These are phyloP conservation scores for Catunica adiposa DNA, from an alignment of 2,329 filamentous ascomycete species.

Conservation along the genomic window DNA sequence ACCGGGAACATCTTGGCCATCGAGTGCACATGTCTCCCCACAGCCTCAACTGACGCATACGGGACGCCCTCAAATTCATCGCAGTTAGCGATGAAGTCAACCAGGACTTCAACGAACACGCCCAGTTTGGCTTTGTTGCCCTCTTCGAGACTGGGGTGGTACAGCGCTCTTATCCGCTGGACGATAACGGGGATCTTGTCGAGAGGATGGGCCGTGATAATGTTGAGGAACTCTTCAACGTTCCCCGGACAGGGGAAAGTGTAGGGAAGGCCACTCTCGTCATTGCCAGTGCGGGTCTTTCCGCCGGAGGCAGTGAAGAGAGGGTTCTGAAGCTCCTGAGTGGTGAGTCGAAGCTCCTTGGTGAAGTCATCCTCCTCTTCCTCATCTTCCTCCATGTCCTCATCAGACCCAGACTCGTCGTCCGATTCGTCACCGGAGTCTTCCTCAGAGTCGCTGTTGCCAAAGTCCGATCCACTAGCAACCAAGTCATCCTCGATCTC, in stretches of 20 bases:
- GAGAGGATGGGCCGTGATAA: slow-evolving; percentile 43
- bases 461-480: slow-evolving; percentile 59
- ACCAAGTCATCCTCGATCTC: slow-evolving; percentile 77
- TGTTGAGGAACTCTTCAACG: slow-evolving; percentile 55
- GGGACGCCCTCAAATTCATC: slow-evolving; percentile 29
- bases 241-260: slow-evolving; percentile 74
- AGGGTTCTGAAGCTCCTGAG: slow-evolving; percentile 37
- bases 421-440: slow-evolving; percentile 22
- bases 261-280: slow-evolving; percentile 51
- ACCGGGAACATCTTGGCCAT: slow-evolving; percentile 72
- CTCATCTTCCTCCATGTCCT: slow-evolving; percentile 22
- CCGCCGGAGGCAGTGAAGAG: slow-evolving; percentile 33
- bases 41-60: slow-evolving; percentile 55
- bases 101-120: slow-evolving; percentile 47
- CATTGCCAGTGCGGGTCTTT: slow-evolving; percentile 23
- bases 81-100: slow-evolving; percentile 40
- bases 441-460: slow-evolving; percentile 32
- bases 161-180: slow-evolving; percentile 78
- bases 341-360: slow-evolving; percentile 42
- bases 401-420: slow-evolving; percentile 20
- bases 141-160: slow-evolving; percentile 71
- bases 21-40: slow-evolving; percentile 84
- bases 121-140: slow-evolving; percentile 73
- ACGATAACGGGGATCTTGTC: slow-evolving; percentile 61
- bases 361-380: slow-evolving; percentile 55